phyloP scores from a whole-genome alignment of 495 filamentous ascomycete genomes.

The Penicillium diatomitis region DNA sequence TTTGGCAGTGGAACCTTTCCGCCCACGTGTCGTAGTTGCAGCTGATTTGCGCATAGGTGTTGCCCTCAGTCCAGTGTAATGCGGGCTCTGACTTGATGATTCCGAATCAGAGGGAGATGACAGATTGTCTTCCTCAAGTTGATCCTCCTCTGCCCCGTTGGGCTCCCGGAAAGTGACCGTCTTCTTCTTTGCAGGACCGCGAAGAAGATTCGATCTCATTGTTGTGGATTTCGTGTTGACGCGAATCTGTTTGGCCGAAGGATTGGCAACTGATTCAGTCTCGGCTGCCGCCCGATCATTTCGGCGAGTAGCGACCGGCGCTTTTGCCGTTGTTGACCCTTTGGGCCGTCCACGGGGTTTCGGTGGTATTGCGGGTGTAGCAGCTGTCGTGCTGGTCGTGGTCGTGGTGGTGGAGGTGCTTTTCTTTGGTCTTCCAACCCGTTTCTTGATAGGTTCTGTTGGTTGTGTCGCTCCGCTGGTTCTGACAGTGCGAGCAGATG shows the following conservation, averaged over 20 bases:
- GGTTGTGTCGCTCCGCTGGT: slow-evolving; percentile 18
- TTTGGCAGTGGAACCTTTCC: slow-evolving; percentile 29
- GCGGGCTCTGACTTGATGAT: slow-evolving; percentile 1
- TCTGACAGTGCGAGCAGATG: slow-evolving; percentile 9
- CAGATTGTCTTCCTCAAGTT: slow-evolving; percentile 18
- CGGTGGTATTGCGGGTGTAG: slow-evolving; percentile 13
- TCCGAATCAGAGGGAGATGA: slow-evolving; percentile 17
- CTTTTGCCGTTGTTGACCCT: slow-evolving; percentile 12
- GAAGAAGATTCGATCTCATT: slow-evolving; percentile 29
- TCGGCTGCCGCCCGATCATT: slow-evolving; percentile 16
- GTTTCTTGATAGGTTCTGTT: slow-evolving; percentile 26
- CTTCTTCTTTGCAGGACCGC: slow-evolving; percentile 40
- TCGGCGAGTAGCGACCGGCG: slow-evolving; percentile 11
- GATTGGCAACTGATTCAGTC: slow-evolving; percentile 5
- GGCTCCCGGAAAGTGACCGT: slow-evolving; percentile 45
- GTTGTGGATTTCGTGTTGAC: slow-evolving; percentile 24
- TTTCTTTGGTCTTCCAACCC: slow-evolving; percentile 25
- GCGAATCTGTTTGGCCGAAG: slow-evolving; percentile 15
- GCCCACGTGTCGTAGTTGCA: slow-evolving; percentile 20
- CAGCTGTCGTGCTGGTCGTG: slow-evolving; percentile 1
- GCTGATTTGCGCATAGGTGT: slow-evolving; percentile 41
- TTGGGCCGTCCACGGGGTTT: slow-evolving; percentile 32
- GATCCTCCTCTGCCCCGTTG: slow-evolving; percentile 30
- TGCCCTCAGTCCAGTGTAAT: slow-evolving; percentile 31
- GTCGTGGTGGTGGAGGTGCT: slow-evolving; percentile 1